A percentile compares a stretch with the other conserved stretches of the same genome.
These are phyloP conservation scores for Calonectria naviculata DNA, from an alignment of 2,329 filamentous ascomycete genomes.

Conservation along the genomic window DNA sequence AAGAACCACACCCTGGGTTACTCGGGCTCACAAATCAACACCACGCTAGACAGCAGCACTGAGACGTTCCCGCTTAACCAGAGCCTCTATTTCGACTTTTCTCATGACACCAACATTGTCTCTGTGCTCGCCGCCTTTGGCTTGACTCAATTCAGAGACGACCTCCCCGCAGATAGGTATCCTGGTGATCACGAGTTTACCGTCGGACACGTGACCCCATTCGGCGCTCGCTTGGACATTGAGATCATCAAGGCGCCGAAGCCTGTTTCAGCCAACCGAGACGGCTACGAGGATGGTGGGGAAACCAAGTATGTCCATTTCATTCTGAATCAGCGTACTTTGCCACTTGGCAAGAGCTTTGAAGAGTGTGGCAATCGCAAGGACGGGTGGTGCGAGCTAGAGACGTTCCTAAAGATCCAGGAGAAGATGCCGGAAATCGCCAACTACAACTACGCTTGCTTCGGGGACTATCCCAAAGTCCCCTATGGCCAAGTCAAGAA, in stretches of 20 bases:
- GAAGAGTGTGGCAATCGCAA: slow-evolving; percentile 72
- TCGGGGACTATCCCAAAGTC: slow-evolving; percentile 60
- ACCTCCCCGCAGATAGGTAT: slow-evolving; percentile 66
- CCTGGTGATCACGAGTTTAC: slow-evolving; percentile 71
- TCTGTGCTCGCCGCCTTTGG: slow-evolving; percentile 79
- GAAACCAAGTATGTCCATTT: slow-evolving; percentile 80
- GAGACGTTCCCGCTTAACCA: slow-evolving; percentile 81
- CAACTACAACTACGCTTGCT: slow-evolving; percentile 74
- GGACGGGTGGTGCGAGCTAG: slow-evolving; percentile 83
- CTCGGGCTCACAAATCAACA: slow-evolving; percentile 71
- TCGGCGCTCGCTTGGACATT: slow-evolving; percentile 78
- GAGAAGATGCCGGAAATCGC: slow-evolving; percentile 67
- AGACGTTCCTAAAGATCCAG: slow-evolving; percentile 73
- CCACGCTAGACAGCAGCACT: slow-evolving; percentile 75
- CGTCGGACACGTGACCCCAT: slow-evolving; percentile 76
- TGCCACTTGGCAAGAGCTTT: slow-evolving; percentile 76
- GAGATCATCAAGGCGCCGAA: slow-evolving; percentile 77
- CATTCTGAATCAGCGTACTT: slow-evolving; percentile 77
- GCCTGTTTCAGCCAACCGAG: slow-evolving; percentile 67
- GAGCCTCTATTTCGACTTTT: slow-evolving; percentile 80
- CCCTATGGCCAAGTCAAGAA: slow-evolving; percentile 54
- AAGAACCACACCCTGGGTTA: slow-evolving; percentile 73
- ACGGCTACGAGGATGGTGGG: slow-evolving; percentile 61
- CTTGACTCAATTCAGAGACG: slow-evolving; percentile 73
- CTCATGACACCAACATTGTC: slow-evolving; percentile 80